A percentile compares a stretch with the other conserved stretches of the same genome.
Conservation (phyloP, 495 filamentous ascomycete species). For the Aspergillus leporis region DNA sequence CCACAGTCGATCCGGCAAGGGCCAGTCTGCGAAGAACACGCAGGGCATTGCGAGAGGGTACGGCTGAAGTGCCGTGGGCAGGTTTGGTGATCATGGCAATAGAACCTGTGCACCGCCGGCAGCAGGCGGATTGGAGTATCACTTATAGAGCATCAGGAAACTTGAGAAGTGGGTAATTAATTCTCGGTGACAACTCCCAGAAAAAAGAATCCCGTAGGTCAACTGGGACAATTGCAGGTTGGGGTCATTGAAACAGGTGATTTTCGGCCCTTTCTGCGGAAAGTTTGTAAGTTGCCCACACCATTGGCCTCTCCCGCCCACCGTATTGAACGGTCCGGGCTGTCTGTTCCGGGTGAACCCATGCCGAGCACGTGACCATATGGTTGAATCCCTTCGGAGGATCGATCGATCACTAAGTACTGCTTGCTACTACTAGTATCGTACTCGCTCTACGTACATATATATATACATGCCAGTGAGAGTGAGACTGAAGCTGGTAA, state of each 20-base stretch:
- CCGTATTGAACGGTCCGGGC: constrained; percentile 19
- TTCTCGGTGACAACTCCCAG: neutral
- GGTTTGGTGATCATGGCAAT: constrained; percentile 37
- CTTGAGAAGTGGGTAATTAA: neutral
- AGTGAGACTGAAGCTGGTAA: too few relatives aligned
- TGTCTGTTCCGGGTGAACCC: constrained; percentile 18
- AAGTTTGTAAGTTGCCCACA: constrained; percentile 19
- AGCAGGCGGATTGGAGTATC: constrained; percentile 14
- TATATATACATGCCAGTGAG: too few relatives aligned
- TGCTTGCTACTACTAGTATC: too few relatives aligned
- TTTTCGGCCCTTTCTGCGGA: constrained; percentile 14
- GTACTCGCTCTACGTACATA: too few relatives aligned
- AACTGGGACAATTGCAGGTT: constrained; percentile 8
- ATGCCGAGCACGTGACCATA: neutral
- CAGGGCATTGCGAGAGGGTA: constrained; percentile 49
- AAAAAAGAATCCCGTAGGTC: neutral
- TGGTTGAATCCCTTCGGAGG: too few relatives aligned
- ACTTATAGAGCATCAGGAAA: constrained; percentile 13
- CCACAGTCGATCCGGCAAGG: constrained; percentile 43
- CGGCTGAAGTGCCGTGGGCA: constrained; percentile 29
- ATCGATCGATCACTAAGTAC: too few relatives aligned
- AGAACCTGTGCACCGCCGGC: constrained; percentile 27
- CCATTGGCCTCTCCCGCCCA: constrained; percentile 23
- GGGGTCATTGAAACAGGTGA: neutral
- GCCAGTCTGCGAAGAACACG: constrained; percentile 46